Conservation (phyloP, 2,329 filamentous ascomycete species). For the Cercospora zeae-maydis region DNA sequence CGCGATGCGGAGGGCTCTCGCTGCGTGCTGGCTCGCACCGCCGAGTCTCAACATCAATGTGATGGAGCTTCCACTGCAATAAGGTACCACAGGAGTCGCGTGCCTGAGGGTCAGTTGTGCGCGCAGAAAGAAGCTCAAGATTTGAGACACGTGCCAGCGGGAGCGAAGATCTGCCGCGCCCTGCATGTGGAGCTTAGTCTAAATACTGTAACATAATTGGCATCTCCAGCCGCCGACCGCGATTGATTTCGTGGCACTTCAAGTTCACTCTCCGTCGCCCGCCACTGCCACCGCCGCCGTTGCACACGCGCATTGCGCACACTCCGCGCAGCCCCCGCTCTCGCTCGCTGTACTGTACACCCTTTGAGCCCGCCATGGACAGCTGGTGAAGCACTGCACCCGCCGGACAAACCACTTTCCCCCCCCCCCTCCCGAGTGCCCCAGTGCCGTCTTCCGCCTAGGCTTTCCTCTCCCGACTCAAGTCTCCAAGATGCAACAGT, state of each 20-base stretch:
- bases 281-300: background rate
- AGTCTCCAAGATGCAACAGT: conserved; percentile 54
- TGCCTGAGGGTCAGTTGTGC: background rate
- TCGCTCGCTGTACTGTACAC: background rate
- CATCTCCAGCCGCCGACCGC: background rate
- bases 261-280: background rate
- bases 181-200: background rate
- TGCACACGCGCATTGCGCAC: background rate
- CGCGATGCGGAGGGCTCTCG: conserved; percentile 5
- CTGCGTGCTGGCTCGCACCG: background rate
- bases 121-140: background rate
- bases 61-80: background rate
- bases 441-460: conserved; percentile 4
- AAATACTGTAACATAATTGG: too few relatives aligned
- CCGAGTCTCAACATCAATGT: conserved; percentile 2
- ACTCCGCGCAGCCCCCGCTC: background rate
- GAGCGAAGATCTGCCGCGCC: background rate
- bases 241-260: background rate
- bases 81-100: background rate
- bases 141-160: background rate
- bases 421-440: background rate
- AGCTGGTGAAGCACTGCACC: background rate
- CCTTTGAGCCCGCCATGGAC: background rate
- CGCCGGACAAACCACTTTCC: background rate
- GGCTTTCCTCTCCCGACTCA: background rate